A percentile compares a stretch with the other conserved stretches of the same genome.
These are phyloP conservation scores for Uronychia binucleata DNA, from an alignment of 73 alveolate species.

Conservation along the genomic window DNA sequence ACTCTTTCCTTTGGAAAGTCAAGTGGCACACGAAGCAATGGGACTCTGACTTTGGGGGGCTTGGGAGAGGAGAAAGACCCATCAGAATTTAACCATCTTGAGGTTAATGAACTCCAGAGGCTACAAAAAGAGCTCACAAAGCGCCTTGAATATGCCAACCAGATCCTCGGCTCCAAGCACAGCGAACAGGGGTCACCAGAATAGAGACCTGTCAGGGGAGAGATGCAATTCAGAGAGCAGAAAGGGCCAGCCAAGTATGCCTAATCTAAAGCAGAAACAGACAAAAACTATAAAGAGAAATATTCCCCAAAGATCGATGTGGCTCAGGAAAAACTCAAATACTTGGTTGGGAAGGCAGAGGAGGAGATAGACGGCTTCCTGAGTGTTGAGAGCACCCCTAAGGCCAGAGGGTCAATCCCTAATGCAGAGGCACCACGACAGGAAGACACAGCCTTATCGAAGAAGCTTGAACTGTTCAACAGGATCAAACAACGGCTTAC, in stretches of 20 bases:
- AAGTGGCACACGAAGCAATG: not conserved
- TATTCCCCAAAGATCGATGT: not conserved
- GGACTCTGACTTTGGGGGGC: not conserved
- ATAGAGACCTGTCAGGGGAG: too few species aligned
- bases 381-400: not conserved
- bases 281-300: too few species aligned
- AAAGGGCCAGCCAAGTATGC: too few species aligned
- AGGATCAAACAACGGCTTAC: not conserved
- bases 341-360: conserved; percentile 12
- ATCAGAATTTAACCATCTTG: not conserved
- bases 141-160: not conserved
- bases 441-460: not conserved
- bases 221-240: too few species aligned
- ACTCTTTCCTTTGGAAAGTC: not conserved
- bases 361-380: conserved; percentile 1
- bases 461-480: not conserved
- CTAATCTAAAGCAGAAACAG: too few species aligned
- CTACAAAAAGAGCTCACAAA: too few species aligned
- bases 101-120: not conserved
- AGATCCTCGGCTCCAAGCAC: not conserved
- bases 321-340: not conserved
- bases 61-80: not conserved
- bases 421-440: not conserved
- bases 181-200: too few species aligned
- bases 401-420: not conserved